These are phyloP conservation scores for Cladorrhinum samala DNA, from an alignment of 495 filamentous ascomycete genomes.

Conservation along the genomic window DNA sequence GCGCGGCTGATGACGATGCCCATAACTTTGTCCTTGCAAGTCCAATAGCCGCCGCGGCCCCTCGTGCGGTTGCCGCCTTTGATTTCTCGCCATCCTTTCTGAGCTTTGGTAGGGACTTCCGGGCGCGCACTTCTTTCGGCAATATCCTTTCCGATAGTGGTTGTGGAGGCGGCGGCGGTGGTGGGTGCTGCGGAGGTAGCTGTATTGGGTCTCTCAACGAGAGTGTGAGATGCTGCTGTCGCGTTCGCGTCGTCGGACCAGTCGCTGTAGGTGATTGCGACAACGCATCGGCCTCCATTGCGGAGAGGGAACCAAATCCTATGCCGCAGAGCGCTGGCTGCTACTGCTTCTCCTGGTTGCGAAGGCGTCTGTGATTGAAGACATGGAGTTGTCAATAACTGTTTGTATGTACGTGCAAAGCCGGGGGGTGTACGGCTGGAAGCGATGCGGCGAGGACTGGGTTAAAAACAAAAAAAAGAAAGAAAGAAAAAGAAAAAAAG, in stretches of 20 bases:
- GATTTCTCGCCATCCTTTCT: constrained; percentile 18
- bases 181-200: constrained; percentile 5
- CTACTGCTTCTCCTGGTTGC: constrained; percentile 18
- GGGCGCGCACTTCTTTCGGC: constrained; percentile 12
- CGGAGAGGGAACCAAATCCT: constrained; percentile 9
- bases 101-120: constrained; percentile 10
- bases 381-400: constrained; percentile 20
- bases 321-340: constrained; percentile 17
- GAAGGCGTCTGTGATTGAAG: constrained; percentile 17
- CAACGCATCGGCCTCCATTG: constrained; percentile 23
- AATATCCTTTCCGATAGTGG: constrained; percentile 5
- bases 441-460: background rate
- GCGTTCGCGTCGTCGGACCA: constrained; percentile 14
- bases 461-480: background rate
- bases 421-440: background rate
- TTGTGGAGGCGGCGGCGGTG: constrained; percentile 4
- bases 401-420: constrained; percentile 1
- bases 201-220: constrained; percentile 11
- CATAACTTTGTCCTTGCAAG: constrained; percentile 25
- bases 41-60: constrained; percentile 11
- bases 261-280: constrained; percentile 17
- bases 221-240: constrained; percentile 9
- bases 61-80: constrained; percentile 4
- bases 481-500: background rate
- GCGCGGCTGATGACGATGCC: constrained; percentile 17